Percentiles rank a stretch among this genome's conserved stretches.
These are phyloP conservation scores for Cercophora samala DNA, from an alignment of 495 filamentous ascomycete genomes.

Conservation along the genomic window DNA sequence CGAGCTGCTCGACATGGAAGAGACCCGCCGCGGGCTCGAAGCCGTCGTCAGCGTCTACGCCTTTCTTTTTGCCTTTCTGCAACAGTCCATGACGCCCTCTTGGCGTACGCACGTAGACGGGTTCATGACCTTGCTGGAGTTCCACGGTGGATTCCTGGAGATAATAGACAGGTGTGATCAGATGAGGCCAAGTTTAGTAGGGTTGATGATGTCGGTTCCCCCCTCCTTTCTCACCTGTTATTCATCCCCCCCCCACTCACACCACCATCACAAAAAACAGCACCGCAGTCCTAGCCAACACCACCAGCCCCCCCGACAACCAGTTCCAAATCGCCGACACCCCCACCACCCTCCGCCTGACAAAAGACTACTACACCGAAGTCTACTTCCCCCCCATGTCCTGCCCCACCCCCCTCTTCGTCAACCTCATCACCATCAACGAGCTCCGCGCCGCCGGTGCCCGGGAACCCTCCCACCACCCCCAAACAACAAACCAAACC, in stretches of 20 bases:
- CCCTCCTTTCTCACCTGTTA: background rate
- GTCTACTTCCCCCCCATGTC: constrained; percentile 23
- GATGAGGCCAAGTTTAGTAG: constrained; percentile 28
- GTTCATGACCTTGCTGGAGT: constrained; percentile 28
- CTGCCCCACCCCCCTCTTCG: constrained; percentile 23
- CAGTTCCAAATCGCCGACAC: constrained; percentile 19
- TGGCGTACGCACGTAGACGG: constrained; percentile 38
- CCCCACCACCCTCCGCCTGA: constrained; percentile 19
- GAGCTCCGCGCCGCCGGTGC: constrained; percentile 29
- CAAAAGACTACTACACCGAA: constrained; percentile 20
- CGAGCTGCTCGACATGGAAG: constrained; percentile 22
- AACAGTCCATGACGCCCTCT: constrained; percentile 31
- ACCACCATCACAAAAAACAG: constrained; percentile 20
- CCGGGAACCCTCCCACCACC: background rate
- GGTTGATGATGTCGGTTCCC: constrained; percentile 27
- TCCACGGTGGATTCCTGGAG: constrained; percentile 26
- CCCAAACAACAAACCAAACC: constrained; percentile 11
- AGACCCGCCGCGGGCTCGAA: constrained; percentile 14
- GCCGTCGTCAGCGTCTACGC: constrained; percentile 26
- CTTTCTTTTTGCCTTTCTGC: constrained; percentile 28
- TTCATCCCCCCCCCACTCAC: background rate
- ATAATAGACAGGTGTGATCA: background rate
- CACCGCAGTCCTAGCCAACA: constrained; percentile 31
- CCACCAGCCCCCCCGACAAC: constrained; percentile 31
- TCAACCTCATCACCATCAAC: constrained; percentile 31